These are phyloP conservation scores for Talaromyces rugulosus DNA, from an alignment of 2,329 filamentous ascomycete species.

Conservation along the genomic window DNA sequence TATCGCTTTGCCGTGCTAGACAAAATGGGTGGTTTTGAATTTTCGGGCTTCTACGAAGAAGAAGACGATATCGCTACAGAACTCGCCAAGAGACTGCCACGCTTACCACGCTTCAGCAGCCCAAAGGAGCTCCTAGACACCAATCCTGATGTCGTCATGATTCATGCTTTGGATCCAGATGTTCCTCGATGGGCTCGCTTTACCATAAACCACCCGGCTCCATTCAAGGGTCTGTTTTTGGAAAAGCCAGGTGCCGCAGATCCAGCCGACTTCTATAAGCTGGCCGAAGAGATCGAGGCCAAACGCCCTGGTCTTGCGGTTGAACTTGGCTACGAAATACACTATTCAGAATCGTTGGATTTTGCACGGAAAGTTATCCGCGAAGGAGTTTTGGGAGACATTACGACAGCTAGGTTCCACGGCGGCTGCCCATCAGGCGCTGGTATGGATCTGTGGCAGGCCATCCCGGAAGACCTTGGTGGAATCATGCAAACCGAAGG, in stretches of 20 bases:
- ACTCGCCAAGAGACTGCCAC: constrained; percentile 14
- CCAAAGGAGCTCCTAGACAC: constrained; percentile 14
- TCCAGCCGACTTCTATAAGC: constrained; percentile 15
- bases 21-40: constrained; percentile 18
- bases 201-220: constrained; percentile 15
- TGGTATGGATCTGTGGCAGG: constrained; percentile 17
- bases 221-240: constrained; percentile 16
- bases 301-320: constrained; percentile 12
- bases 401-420: constrained; percentile 17
- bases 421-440: constrained; percentile 18
- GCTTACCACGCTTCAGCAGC: constrained; percentile 12
- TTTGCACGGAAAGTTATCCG: constrained; percentile 16
- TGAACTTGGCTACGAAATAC: constrained; percentile 17
- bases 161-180: constrained; percentile 16
- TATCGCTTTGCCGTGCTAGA: constrained; percentile 17
- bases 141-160: constrained; percentile 18
- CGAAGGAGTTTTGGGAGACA: constrained; percentile 15
- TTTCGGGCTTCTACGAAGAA: constrained; percentile 16
- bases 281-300: constrained; percentile 14
- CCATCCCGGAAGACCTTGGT: constrained; percentile 11
- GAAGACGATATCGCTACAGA: constrained; percentile 12
- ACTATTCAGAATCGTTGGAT: constrained; percentile 15
- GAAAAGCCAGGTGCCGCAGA: constrained; percentile 17
- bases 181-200: constrained; percentile 16
- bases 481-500: constrained; percentile 15